phyloP scores from a whole-genome alignment of 495 filamentous ascomycete genomes.

The Astrothelium subdiscretum region DNA sequence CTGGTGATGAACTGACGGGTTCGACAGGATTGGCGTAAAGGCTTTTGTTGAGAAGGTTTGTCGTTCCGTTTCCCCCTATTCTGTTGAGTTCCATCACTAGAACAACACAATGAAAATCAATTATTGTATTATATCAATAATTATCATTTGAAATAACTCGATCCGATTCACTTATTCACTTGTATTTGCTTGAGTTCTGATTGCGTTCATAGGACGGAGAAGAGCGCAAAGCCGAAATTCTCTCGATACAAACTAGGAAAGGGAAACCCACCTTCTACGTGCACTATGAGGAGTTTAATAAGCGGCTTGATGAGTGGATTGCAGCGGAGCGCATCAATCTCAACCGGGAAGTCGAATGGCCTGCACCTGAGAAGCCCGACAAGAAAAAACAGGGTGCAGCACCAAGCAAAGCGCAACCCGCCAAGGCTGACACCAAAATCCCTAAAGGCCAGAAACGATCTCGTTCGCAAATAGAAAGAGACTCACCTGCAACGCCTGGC shows the following conservation, averaged over 20 bases:
- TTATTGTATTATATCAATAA: neutral
- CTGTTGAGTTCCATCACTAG: neutral
- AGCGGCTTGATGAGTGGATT: slow-evolving; percentile 97
- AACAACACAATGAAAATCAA: neutral
- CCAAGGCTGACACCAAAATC: slow-evolving; percentile 22
- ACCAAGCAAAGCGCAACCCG: slow-evolving; percentile 27
- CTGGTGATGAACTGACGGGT: slow-evolving; percentile 25
- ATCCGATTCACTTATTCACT: too few species aligned
- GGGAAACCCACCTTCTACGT: slow-evolving; percentile 82
- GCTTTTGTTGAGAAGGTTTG: slow-evolving; percentile 57
- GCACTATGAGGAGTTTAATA: slow-evolving; percentile 99
- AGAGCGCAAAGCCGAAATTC: slow-evolving; percentile 80
- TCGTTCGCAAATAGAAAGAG: slow-evolving; percentile 34
- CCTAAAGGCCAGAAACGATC: slow-evolving; percentile 47
- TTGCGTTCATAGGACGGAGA: slow-evolving; percentile 55
- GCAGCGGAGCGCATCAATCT: slow-evolving; percentile 71
- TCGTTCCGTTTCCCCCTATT: neutral
- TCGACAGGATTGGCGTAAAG: slow-evolving; percentile 57
- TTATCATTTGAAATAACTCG: too few species aligned
- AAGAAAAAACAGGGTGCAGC: slow-evolving; percentile 46
- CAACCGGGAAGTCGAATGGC: slow-evolving; percentile 64
- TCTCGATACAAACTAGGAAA: slow-evolving; percentile 75
- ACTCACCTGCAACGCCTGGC: slow-evolving; percentile 48
- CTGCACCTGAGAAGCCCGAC: slow-evolving; percentile 55
- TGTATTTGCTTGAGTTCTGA: slow-evolving; percentile 8